Percentiles rank a stretch among this genome's conserved stretches.
These are phyloP conservation scores for Grigorovia humatica DNA, from an alignment of 805 yeast genomes.

Conservation along the genomic window DNA sequence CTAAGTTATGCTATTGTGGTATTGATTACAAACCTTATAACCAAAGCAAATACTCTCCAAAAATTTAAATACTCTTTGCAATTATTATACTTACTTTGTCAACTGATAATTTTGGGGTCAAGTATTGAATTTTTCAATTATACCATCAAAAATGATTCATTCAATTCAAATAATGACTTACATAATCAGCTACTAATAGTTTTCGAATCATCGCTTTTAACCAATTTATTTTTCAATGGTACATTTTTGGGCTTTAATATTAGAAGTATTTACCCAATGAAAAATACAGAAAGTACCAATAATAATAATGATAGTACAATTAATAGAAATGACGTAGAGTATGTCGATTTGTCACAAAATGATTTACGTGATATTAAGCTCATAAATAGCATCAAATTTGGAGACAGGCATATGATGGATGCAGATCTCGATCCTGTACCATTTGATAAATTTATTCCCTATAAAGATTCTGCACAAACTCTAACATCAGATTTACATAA, in stretches of 20 bases:
- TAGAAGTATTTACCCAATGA: not conserved
- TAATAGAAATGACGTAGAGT: not conserved
- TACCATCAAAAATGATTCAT: conserved; percentile 5
- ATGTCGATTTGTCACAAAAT: conserved; percentile 1
- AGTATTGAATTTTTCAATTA: conserved; percentile 15
- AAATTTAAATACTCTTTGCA: not conserved
- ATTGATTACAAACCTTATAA: not conserved
- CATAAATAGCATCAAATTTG: not conserved
- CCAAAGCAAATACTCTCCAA: not conserved
- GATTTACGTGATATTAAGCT: conserved; percentile 1
- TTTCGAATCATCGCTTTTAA: conserved; percentile 13
- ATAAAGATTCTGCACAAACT: conserved; percentile 28
- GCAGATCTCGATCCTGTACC: not conserved
- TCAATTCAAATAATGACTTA: not conserved
- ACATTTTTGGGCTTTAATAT: conserved; percentile 8
- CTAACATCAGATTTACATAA: conserved; percentile 16
- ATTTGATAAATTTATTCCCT: conserved; percentile 15
- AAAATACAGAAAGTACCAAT: not conserved
- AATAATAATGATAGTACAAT: not conserved
- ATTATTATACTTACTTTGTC: conserved; percentile 4
- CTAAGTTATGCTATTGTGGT: conserved; percentile 12
- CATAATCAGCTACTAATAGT: conserved; percentile 11
- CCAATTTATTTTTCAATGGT: conserved; percentile 17
- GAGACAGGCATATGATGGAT: not conserved
- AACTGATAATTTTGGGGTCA: conserved; percentile 12